Evolutionary conservation across 1,139 yeast species (phyloP).

Genomic region (Diutina mesorugosa): DNA sequence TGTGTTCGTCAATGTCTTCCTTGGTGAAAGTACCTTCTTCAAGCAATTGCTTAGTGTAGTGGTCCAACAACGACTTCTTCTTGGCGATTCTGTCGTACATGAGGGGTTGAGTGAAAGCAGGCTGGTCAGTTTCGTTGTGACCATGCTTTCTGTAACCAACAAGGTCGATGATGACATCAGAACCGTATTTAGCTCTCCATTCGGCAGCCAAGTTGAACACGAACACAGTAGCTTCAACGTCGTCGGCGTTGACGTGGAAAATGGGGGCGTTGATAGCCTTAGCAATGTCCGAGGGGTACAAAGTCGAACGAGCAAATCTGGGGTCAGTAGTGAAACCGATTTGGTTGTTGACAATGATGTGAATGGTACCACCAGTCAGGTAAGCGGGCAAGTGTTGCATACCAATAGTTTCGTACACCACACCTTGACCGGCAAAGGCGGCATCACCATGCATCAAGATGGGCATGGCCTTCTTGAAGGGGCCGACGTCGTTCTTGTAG

Average conservation of each 20-base stretch:
- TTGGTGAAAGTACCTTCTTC: conserved; percentile 80
- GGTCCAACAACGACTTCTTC: conserved; percentile 79
- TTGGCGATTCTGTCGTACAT: conserved; percentile 89
- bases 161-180: conserved; percentile 91
- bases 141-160: conserved; percentile 99
- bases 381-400: conserved; percentile 86
- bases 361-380: conserved; percentile 97
- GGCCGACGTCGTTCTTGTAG: conserved; percentile 76
- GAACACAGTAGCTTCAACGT: conserved; percentile 85
- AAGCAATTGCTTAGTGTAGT: conserved; percentile 68
- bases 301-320: conserved; percentile 92
- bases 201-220: conserved; percentile 95
- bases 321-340: conserved; percentile 99
- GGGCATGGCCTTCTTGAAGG: conserved; percentile 77
- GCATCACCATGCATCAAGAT: conserved; percentile 97
- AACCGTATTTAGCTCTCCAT: conserved; percentile 94
- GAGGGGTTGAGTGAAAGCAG: conserved; percentile 94
- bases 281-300: conserved; percentile 96
- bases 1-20: conserved; percentile 90
- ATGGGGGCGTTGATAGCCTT: conserved; percentile 95
- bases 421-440: conserved; percentile 98
- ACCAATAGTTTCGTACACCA: conserved; percentile 96
- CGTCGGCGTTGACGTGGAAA: conserved; percentile 98
- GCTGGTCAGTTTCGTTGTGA: conserved; percentile 99
- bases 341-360: conserved; percentile 92